Base-by-base conservation (phyloP, 1,284 basidiomycete species). In the Moesziomyces parantarcticus region DNA sequence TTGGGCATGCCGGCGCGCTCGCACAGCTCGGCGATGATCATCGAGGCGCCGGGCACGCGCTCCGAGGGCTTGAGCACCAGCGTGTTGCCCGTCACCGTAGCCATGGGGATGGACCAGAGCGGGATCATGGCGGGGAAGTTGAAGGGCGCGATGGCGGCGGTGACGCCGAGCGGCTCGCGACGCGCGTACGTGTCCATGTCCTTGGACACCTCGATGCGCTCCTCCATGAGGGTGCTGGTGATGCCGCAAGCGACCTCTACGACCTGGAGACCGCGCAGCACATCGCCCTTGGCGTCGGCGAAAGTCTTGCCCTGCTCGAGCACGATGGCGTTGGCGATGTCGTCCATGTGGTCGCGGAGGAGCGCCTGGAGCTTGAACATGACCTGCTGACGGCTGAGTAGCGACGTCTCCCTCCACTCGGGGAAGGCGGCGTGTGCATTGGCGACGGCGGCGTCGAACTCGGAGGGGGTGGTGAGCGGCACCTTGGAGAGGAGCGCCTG, bases 131-230 rank as follows among this genome's bases (percentile, higher is more conserved):
- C 94, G 40, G 79, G 78, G 62, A 81, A 81, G 71, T 81, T 81
- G 69, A 80, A 81, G 14, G 79, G 78, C 23, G 58, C 64, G 43
- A 81, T 78, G 44, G 78, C 62, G 18, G 79, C 78, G 20, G 72
- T 75, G 43, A 81, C 78, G 32, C 79, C 79, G 21, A 94, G 86
- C 5, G 92, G 92, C 36, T 92, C 84, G 66, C 89, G 89, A 46
- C 93, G 88, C 22, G 91, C 90, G 65, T 92, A 90, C 10, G 96
- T 98, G 84, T 98, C 96, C 96, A 98, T 99, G 82, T 97, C 94
- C 85, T 91, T 94, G 85, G 92, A 50, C 88, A 92, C 92, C 88
- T 98, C 96, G 55, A 97, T 86, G 81, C 94, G 93, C 72, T 97
- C 92, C 3, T 93, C 95, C 50, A 97, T 87, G 22, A 98, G 85